phyloP scores from a whole-genome alignment of 1,284 basidiomycete species.

The Marasmius oreades region DNA sequence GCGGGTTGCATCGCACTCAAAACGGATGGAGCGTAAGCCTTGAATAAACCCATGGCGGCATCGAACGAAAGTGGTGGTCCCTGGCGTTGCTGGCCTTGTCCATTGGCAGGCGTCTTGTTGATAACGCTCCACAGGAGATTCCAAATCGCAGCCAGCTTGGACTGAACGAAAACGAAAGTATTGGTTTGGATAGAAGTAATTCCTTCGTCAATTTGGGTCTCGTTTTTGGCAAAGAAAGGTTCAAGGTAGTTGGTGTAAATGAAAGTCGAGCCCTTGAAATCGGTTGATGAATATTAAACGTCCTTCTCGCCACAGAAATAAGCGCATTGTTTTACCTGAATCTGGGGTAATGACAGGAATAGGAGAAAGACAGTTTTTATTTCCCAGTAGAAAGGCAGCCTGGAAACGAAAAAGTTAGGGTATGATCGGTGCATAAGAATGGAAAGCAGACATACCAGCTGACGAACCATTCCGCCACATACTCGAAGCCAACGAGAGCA shows the following conservation, averaged over 20 bases:
- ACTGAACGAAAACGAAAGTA: slow-evolving; percentile 46
- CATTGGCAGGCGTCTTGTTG: slow-evolving; percentile 35
- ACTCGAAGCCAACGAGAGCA: slow-evolving; percentile 62
- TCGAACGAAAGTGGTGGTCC: slow-evolving; percentile 22
- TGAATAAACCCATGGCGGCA: slow-evolving; percentile 34
- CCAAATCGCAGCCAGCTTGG: slow-evolving; percentile 43
- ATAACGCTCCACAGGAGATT: slow-evolving; percentile 41
- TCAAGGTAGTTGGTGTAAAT: slow-evolving; percentile 64
- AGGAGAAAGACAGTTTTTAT: slow-evolving; percentile 67
- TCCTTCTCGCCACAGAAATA: neutral
- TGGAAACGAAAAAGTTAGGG: slow-evolving; percentile 25
- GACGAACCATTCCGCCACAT: slow-evolving; percentile 63
- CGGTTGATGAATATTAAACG: slow-evolving; percentile 2
- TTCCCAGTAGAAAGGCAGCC: slow-evolving; percentile 82
- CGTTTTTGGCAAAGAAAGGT: slow-evolving; percentile 65
- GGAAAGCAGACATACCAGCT: slow-evolving; percentile 52
- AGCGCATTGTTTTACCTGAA: slow-evolving; percentile 47
- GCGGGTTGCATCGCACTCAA: slow-evolving; percentile 22
- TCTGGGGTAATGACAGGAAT: slow-evolving; percentile 72
- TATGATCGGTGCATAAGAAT: slow-evolving; percentile 9
- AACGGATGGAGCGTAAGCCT: slow-evolving; percentile 31
- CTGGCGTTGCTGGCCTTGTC: slow-evolving; percentile 19
- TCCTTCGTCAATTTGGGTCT: slow-evolving; percentile 63
- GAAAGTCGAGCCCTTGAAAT: slow-evolving; percentile 64
- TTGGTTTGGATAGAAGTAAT: slow-evolving; percentile 54